Conservation (phyloP, 805 yeast species). For the Scheffersomyces coipomensis region DNA sequence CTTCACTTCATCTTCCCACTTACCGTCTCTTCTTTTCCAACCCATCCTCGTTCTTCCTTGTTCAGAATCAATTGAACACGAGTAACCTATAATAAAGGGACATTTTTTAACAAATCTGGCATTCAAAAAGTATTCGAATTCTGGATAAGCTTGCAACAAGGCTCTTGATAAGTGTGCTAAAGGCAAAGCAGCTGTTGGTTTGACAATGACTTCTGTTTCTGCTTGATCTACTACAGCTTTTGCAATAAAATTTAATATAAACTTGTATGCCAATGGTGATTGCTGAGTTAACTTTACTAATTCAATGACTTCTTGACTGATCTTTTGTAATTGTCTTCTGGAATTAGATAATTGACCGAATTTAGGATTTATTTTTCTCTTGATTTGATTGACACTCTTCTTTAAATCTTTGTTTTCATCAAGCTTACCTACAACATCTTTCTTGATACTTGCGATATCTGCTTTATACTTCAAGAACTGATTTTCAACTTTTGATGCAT, state of each 20-base stretch:
- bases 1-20: conserved; percentile 61
- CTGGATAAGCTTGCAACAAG: conserved; percentile 48
- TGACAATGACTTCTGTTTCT: conserved; percentile 84
- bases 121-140: conserved; percentile 53
- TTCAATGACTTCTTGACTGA: conserved; percentile 49
- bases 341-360: conserved; percentile 90
- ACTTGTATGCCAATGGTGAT: conserved; percentile 55
- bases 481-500: conserved; percentile 36
- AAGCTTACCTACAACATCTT: conserved; percentile 55
- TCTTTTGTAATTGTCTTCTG: conserved; percentile 50
- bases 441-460: conserved; percentile 58
- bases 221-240: conserved; percentile 89
- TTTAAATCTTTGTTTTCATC: conserved; percentile 50
- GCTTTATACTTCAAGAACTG: conserved; percentile 48
- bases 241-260: conserved; percentile 80
- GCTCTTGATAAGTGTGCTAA: conserved; percentile 63
- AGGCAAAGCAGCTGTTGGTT: conserved; percentile 76
- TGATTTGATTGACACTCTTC: conserved; percentile 54
- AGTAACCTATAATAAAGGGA: conserved; percentile 81
- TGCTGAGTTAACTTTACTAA: conserved; percentile 49
- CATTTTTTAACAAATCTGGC: conserved; percentile 92
- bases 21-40: conserved; percentile 60
- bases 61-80: conserved; percentile 73
- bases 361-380: conserved; percentile 79
- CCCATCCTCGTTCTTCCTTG: conserved; percentile 87